Percentiles rank a stretch among this genome's conserved stretches.
phyloP scores from a whole-genome alignment of 257 asterid species.

The Marsdenia floribunda region DNA sequence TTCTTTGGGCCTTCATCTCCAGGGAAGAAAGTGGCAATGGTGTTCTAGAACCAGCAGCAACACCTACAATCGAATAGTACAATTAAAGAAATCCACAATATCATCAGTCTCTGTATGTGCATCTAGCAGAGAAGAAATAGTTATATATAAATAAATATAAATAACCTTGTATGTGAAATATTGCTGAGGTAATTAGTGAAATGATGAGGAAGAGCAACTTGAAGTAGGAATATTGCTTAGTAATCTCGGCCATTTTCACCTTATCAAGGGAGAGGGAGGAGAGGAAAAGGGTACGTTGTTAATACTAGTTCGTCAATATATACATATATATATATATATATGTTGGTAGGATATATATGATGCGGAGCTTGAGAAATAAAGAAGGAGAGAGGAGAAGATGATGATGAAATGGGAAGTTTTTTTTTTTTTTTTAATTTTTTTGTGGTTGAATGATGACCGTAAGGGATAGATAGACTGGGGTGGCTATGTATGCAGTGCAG shows the following conservation, averaged over 20 bases:
- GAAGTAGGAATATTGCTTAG: conserved; percentile 16
- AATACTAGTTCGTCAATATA: too few species aligned
- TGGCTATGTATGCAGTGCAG: conserved; percentile 33
- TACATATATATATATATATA: not conserved
- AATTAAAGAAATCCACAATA: not conserved
- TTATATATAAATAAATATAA: too few species aligned
- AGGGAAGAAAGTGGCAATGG: conserved; percentile 23
- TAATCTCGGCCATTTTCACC: conserved; percentile 28
- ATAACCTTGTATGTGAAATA: conserved; percentile 44
- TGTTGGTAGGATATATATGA: conserved; percentile 15
- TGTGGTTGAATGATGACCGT: conserved; percentile 58
- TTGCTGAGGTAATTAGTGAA: conserved; percentile 30
- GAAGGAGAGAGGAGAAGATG: conserved; percentile 20
- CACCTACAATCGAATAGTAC: conserved; percentile 20
- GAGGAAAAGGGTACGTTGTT: conserved; percentile 6
- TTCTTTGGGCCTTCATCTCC: conserved; percentile 9
- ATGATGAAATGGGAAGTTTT: not conserved
- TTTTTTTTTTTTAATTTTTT: not conserved
- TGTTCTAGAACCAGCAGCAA: conserved; percentile 45
- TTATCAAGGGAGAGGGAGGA: conserved; percentile 8
- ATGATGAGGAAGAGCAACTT: conserved; percentile 38
- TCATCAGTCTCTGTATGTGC: not conserved
- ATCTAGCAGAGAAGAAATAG: not conserved
- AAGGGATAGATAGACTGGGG: conserved; percentile 51
- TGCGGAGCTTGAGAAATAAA: conserved; percentile 18